Evolutionary conservation across 371 early-diverging fungal genomes (phyloP), one percentile per base, ranked within the genome.

Genomic region (Lichtheimia ornata): DNA sequence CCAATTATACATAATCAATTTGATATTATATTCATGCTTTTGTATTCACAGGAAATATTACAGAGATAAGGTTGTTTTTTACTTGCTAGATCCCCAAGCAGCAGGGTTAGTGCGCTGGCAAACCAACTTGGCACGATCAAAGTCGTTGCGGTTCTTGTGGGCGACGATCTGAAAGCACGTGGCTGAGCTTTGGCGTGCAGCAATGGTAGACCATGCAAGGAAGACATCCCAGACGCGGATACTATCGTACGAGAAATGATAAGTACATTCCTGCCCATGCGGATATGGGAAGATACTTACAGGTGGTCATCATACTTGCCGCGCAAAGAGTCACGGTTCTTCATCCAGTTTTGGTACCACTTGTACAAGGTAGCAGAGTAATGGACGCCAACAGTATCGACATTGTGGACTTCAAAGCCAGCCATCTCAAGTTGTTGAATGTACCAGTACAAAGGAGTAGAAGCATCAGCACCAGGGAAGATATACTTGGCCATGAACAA

Each of bases 381-480:
- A 77, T 98, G 98, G 54, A 95, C 92, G 69, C 98, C 97, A 41
- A 97, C 84, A 52, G 97, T 98, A 63, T 97, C 94, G 27, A 86
- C 80, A 66, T 84, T 85, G 61, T 88, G 85, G 58, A 97, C 86
- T 79, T 97, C 97, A 69, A 94, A 97, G 42, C 98, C 97, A 55
- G 95, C 91, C 41, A 76, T 82, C 80, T 98, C 98, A 54, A 93
- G 84, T 83, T 98, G 92, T 60, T 88, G 86, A 54, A 91, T 76
- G 52, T 90, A 90, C 97, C 97, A 98, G 86, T 91, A 90, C 56
- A 98, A 81, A 50, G 98, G 98, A 71, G 90, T 88, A 53, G 96
- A 95, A 28, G 97, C 97, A 79, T 97, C 98, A 64, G 97, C 97
- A 69, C 97, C 97, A 62, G 97, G 97, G 91, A 98, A 97, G 62